phyloP scores from a whole-genome alignment of 2,329 filamentous ascomycete genomes.

The Blastomyces emzantsi region DNA sequence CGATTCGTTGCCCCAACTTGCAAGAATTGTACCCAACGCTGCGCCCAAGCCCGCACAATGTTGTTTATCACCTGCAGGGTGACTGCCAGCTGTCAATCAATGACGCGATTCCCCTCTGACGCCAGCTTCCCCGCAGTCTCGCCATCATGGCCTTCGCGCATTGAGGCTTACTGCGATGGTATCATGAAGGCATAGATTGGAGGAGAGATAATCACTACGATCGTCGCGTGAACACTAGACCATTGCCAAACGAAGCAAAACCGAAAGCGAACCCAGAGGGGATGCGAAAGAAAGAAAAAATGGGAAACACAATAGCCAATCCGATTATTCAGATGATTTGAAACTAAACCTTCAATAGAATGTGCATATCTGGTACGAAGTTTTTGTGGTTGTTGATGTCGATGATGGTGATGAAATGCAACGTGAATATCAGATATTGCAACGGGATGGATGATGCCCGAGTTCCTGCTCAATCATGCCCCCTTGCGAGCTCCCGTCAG shows the following conservation, averaged over 20 bases:
- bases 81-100: conserved; percentile 3
- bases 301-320: not conserved
- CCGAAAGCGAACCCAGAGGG: not conserved
- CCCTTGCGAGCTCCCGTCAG: too few species aligned
- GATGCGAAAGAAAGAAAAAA: not conserved
- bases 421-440: too few species aligned
- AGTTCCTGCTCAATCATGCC: not conserved
- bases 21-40: not conserved
- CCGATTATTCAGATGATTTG: not conserved
- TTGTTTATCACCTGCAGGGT: not conserved
- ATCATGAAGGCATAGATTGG: not conserved
- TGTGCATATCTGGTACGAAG: not conserved
- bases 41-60: not conserved
- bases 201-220: not conserved
- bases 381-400: not conserved
- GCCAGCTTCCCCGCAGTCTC: not conserved
- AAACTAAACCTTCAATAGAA: not conserved
- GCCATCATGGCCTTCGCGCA: not conserved
- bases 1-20: not conserved
- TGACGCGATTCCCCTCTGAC: not conserved
- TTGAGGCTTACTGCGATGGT: not conserved
- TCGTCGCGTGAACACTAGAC: not conserved
- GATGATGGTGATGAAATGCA: too few species aligned
- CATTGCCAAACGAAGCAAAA: not conserved
- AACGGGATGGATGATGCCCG: not conserved